Evolutionary conservation across 164 flowering plant genomes (phyloP), one percentile per base, ranked within the genome.

Genomic region (Houttuynia cordata): DNA sequence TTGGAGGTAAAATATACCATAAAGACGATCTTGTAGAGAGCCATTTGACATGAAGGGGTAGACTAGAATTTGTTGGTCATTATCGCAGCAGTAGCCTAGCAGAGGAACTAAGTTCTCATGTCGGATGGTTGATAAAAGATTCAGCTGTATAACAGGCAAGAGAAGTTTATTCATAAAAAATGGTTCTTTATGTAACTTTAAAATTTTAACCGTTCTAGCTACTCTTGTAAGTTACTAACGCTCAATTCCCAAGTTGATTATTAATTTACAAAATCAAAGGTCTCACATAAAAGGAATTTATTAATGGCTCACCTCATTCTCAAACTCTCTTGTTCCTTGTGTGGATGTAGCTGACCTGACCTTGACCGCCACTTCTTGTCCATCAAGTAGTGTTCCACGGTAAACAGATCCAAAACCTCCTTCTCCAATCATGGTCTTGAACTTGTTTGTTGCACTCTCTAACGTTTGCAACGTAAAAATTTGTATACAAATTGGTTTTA

Each of bases 21-120:
- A 83, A 62, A 87, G 85, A 37, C 85, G 85, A 76, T 87, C 95
- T 70, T 87, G 91, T 59, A 85, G 83, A 59, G 95, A 87, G 54
- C 91, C 91, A 73, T 84, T 87, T n/a, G 95, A 85, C 95, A 87
- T 85, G 61, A 80, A 87, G 60, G 87, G 86, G 66, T 85, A 87
- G 42, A 87, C 91, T 24, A 87, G 85, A 66, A 85, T 87, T 70
- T 83, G 88, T 64, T 87, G 91, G 62, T 85, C 91, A 66, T 75
- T 78, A 71, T 87, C 91, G 25, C 80, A 68, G 61, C 95, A 87
- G 58, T 75, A 83, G 49, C 95, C 95, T 57, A 85, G 79, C 60
- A 87, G 88, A 21, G 91, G 95, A 60, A 87, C 91, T 74, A 87
- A 69, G 67, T 85, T 83, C 72, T 83, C 88, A 64, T 87, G 87